Conservation (phyloP, 345 rosid genomes). For the Brassica nigra region DNA sequence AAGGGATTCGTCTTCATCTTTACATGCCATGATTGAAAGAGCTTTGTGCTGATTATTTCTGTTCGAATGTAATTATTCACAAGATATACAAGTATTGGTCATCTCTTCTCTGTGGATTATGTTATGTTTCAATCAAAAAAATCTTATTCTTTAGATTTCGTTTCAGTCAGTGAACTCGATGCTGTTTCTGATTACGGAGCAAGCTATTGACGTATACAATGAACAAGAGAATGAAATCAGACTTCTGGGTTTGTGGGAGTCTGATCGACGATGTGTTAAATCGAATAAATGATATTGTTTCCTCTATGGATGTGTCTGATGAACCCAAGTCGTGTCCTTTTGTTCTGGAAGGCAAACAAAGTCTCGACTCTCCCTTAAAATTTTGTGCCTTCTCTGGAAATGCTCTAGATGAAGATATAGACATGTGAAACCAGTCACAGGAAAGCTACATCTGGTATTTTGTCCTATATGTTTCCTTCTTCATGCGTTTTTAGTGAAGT, state of each 20-base stretch:
- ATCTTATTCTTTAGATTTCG: too few relatives aligned
- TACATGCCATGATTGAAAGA: too few relatives aligned
- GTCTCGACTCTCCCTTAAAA: constrained; percentile 67
- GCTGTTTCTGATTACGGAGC: too few relatives aligned
- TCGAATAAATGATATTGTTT: not conserved
- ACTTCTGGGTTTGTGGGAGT: not conserved
- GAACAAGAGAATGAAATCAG: too few relatives aligned
- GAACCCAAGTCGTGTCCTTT: constrained; percentile 63
- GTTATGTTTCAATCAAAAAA: too few relatives aligned
- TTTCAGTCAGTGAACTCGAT: too few relatives aligned
- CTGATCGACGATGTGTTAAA: not conserved
- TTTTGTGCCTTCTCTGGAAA: constrained; percentile 42
- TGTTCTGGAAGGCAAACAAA: constrained; percentile 65
- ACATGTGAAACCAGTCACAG: constrained; percentile 65
- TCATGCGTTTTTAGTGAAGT: not conserved
- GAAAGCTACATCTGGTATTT: constrained; percentile 72
- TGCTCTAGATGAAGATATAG: constrained; percentile 45
- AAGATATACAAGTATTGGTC: too few relatives aligned
- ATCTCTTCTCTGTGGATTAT: too few relatives aligned
- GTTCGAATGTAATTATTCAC: too few relatives aligned
- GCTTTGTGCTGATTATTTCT: too few relatives aligned
- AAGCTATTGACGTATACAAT: too few relatives aligned
- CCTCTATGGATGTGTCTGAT: constrained; percentile 29
- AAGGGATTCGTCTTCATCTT: too few relatives aligned
- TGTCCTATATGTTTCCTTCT: not conserved